Conservation (phyloP, 768 basidiomycete species). For the Cantharellus cinnabarinus region DNA sequence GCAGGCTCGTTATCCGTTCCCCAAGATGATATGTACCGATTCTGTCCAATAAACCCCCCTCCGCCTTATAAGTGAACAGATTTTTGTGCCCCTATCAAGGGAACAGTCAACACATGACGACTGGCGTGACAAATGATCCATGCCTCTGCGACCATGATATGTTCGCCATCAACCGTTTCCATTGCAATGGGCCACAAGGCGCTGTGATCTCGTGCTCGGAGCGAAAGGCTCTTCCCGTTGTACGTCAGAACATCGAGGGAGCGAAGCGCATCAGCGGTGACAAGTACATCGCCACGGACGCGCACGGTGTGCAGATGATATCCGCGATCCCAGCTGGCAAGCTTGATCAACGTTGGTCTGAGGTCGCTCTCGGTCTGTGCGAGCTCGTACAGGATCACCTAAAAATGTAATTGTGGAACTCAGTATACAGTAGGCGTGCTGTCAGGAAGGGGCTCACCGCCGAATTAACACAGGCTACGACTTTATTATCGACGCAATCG, state of each 20-base stretch:
- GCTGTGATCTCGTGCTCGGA: constrained; percentile 51
- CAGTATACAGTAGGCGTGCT: neutral
- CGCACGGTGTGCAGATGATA: constrained; percentile 55
- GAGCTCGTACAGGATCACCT: neutral
- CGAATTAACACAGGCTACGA: constrained; percentile 58
- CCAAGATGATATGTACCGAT: constrained; percentile 55
- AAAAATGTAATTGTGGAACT: neutral
- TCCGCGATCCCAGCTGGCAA: constrained; percentile 59
- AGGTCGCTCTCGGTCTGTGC: neutral
- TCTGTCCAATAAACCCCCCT: constrained; percentile 30
- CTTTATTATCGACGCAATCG: constrained; percentile 23
- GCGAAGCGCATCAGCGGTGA: constrained; percentile 63
- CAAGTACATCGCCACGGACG: constrained; percentile 30
- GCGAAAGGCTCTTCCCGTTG: constrained; percentile 22
- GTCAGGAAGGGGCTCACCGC: constrained; percentile 31
- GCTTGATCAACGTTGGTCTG: constrained; percentile 20
- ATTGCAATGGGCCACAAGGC: constrained; percentile 55
- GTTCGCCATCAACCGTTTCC: constrained; percentile 32
- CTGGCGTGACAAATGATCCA: neutral
- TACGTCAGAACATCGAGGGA: constrained; percentile 44
- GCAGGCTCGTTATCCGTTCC: constrained; percentile 59
- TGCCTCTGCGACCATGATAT: constrained; percentile 59
- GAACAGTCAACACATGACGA: neutral
- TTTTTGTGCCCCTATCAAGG: constrained; percentile 38
- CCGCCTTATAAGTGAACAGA: constrained; percentile 39